Base-by-base conservation (phyloP, 148 eudicot genomes). In the Beta vulgaris region DNA sequence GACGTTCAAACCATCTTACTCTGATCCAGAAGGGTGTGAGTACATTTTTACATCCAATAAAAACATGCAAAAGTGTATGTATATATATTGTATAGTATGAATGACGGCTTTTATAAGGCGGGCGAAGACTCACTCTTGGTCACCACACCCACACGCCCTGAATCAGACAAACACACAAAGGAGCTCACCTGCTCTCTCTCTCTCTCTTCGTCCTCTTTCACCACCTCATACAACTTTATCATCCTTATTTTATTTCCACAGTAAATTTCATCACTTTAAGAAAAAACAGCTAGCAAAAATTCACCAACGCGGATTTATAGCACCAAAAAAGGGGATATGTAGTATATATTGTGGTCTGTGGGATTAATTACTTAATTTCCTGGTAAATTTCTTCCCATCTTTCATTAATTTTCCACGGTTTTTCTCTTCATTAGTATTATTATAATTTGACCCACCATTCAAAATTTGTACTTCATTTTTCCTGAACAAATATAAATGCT, bases 111-210 rank as follows among this genome's bases (percentile, higher is more conserved):
- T 15, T 2, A 31, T 16, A 16, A 48, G 53, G 53, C 18, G 53
- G 14, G 53, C 53, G 15, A 7, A n/a, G n/a, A 37, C 39, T 49
- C 43, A 34, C 60, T 34, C 14, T 29, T 49, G 31, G 44, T 51
- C 19, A 31, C 28, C 29, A 7, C 28, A 34, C 21, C 16, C n/a
- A n/a, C n/a, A n/a, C n/a, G n/a, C 60, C 43, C 42, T 16, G 2
- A n/a, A 71, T 48, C 42, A 26, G 8, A n/a, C n/a, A n/a, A n/a
- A n/a, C n/a, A n/a, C n/a, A n/a, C n/a, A 48, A 29, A 2, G 4
- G 49, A 37, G 28, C 34, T 49, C 73, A 69, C 28, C 73, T 69
- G 73, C n/a, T n/a, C n/a, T n/a, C 73, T 49, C 73, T n/a, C 32
- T 12, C 54, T 48, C 14, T 48, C 32, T 28, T 37, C n/a, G 14